These are phyloP conservation scores for Hyparrhenia diplandra DNA, from an alignment of 176 grass and related monocot species.

Conservation along the genomic window DNA sequence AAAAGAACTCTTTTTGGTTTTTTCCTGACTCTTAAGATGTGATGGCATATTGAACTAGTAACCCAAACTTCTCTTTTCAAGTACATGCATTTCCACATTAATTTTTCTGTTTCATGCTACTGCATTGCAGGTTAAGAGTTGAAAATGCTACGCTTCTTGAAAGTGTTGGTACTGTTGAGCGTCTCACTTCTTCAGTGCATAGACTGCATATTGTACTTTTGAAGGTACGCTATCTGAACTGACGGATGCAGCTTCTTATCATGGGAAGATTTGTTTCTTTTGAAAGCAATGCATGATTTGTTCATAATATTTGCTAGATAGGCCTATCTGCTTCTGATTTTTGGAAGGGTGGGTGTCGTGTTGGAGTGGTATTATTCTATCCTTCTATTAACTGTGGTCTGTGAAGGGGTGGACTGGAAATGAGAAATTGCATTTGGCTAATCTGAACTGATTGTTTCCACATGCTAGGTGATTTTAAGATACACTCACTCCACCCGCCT, in stretches of 20 bases:
- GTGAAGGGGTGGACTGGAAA: not conserved
- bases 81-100: not conserved
- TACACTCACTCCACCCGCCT: not conserved
- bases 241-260: not conserved
- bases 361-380: not conserved
- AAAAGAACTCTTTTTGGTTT: not conserved
- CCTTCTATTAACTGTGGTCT: not conserved
- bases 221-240: constrained; percentile 44
- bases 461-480: not conserved
- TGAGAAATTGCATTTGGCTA: not conserved
- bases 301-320: not conserved
- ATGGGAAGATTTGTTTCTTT: not conserved
- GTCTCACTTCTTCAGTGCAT: constrained; percentile 67
- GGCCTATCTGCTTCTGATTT: not conserved
- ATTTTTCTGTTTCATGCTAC: constrained; percentile 27
- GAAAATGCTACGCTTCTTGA: constrained; percentile 82
- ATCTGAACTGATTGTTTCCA: not conserved
- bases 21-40: not conserved
- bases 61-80: constrained; percentile 4
- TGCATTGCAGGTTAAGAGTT: constrained; percentile 65
- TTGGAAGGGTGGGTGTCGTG: not conserved
- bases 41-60: not conserved
- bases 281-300: not conserved
- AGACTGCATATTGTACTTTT: constrained; percentile 76
- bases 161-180: constrained; percentile 72